These are phyloP conservation scores for Trichophyton simii DNA, from an alignment of 2,329 filamentous ascomycete species.

Conservation along the genomic window DNA sequence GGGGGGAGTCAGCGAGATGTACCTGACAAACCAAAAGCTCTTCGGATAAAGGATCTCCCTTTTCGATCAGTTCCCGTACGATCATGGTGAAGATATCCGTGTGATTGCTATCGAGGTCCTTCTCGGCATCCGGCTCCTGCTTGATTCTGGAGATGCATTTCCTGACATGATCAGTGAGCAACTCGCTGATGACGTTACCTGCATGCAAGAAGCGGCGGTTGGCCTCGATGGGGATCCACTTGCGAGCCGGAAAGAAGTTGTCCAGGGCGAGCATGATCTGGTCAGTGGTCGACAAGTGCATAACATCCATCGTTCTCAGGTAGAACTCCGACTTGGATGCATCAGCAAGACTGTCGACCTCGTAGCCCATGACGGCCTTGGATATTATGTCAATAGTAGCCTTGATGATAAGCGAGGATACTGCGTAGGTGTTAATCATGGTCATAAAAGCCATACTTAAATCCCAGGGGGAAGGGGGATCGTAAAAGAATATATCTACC, in stretches of 20 bases:
- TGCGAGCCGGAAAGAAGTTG: not conserved
- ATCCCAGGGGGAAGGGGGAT: too few species aligned
- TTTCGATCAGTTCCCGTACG: not conserved
- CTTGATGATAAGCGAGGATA: slow-evolving; percentile 3
- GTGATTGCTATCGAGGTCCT: not conserved
- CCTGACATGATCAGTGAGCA: slow-evolving; percentile 1
- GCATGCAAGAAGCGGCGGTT: slow-evolving; percentile 5
- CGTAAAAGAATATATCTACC: not conserved
- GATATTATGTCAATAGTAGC: slow-evolving; percentile 1
- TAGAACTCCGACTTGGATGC: not conserved
- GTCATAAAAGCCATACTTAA: not conserved
- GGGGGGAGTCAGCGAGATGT: not conserved
- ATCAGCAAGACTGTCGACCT: not conserved
- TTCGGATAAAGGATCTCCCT: not conserved
- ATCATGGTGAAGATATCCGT: slow-evolving; percentile 2
- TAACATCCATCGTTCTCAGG: not conserved
- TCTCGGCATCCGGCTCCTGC: not conserved
- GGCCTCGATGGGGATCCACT: slow-evolving; percentile 2
- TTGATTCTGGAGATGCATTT: not conserved
- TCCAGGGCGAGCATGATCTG: slow-evolving; percentile 4
- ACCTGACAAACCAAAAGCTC: slow-evolving; percentile 5
- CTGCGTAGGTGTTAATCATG: not conserved
- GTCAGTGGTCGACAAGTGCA: not conserved
- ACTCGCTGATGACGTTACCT: not conserved
- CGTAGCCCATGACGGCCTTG: slow-evolving; percentile 1